A percentile compares a stretch with the other conserved stretches of the same genome.
These are phyloP conservation scores for Saccharomyces hybrid DNA, from an alignment of 1,139 yeast species.

Conservation along the genomic window DNA sequence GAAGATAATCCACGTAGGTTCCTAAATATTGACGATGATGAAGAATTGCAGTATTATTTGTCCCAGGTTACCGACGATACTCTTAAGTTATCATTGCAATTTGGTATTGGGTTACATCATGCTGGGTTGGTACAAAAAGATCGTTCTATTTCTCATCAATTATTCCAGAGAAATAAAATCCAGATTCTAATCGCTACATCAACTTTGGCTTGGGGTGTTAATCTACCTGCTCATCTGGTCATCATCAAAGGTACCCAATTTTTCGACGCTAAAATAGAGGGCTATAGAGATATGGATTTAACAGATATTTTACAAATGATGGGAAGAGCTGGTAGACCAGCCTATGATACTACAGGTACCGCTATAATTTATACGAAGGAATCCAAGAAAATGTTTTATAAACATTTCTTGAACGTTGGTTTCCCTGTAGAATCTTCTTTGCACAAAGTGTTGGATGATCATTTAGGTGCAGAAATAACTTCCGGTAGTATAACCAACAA, in stretches of 20 bases:
- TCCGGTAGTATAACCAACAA: constrained; percentile 75
- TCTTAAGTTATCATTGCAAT: constrained; percentile 71
- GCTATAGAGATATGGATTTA: constrained; percentile 56
- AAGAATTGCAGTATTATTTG: constrained; percentile 59
- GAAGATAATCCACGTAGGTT: constrained; percentile 90
- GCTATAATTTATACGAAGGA: constrained; percentile 93
- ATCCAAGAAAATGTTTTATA: constrained; percentile 82
- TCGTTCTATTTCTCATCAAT: constrained; percentile 75
- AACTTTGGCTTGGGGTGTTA: constrained; percentile 70
- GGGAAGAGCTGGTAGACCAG: constrained; percentile 89
- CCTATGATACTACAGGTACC: constrained; percentile 89
- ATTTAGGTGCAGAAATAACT: constrained; percentile 92
- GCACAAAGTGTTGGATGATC: constrained; percentile 88
- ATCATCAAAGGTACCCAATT: constrained; percentile 51
- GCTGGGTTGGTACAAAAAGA: constrained; percentile 94
- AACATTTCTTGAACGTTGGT: constrained; percentile 88
- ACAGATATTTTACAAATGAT: constrained; percentile 67
- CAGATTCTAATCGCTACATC: constrained; percentile 92
- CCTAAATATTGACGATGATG: constrained; percentile 61
- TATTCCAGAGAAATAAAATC: constrained; percentile 77
- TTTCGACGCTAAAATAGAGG: constrained; percentile 39
- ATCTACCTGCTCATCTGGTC: constrained; percentile 55
- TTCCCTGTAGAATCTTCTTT: constrained; percentile 96
- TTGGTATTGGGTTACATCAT: constrained; percentile 95
- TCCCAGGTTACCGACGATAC: constrained; percentile 82